Conservation (phyloP, 2,329 filamentous ascomycete species). For the Calonectria hongkongensis region DNA sequence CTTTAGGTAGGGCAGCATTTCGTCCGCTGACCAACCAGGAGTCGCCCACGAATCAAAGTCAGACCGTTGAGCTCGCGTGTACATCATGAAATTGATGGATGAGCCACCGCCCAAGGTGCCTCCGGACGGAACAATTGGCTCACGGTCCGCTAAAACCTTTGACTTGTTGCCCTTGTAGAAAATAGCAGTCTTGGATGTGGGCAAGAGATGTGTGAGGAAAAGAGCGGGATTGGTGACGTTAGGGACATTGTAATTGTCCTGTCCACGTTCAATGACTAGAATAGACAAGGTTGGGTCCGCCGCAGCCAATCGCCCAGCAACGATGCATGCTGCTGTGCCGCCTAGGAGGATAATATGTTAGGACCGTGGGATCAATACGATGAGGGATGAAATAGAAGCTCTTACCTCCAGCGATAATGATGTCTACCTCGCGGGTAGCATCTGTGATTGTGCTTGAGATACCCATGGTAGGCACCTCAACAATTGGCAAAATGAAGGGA, state of each 20-base stretch:
- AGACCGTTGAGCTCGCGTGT: conserved; percentile 56
- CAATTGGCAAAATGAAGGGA: neutral
- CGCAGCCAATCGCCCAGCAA: conserved; percentile 56
- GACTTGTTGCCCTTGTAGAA: conserved; percentile 55
- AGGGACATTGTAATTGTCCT: conserved; percentile 54
- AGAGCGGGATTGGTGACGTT: conserved; percentile 55
- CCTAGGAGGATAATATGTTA: conserved; percentile 45
- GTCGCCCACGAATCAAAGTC: conserved; percentile 61
- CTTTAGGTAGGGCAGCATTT: conserved; percentile 57
- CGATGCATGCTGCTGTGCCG: conserved; percentile 57
- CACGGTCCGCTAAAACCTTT: conserved; percentile 49
- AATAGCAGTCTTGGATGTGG: conserved; percentile 50
- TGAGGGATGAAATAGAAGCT: neutral
- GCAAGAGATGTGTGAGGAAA: conserved; percentile 50
- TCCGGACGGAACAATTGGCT: conserved; percentile 54
- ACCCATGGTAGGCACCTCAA: conserved; percentile 1
- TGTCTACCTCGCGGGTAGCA: conserved; percentile 44
- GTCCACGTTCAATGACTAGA: conserved; percentile 58
- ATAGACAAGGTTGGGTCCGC: conserved; percentile 55
- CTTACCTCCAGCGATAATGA: conserved; percentile 50
- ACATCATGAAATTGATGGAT: conserved; percentile 59
- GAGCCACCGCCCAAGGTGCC: conserved; percentile 58
- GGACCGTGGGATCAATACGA: neutral
- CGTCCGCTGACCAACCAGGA: conserved; percentile 58
- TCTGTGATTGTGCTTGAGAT: conserved; percentile 8